phyloP scores from a whole-genome alignment of 176 grass and related monocot genomes.

The Avena atlantica region DNA sequence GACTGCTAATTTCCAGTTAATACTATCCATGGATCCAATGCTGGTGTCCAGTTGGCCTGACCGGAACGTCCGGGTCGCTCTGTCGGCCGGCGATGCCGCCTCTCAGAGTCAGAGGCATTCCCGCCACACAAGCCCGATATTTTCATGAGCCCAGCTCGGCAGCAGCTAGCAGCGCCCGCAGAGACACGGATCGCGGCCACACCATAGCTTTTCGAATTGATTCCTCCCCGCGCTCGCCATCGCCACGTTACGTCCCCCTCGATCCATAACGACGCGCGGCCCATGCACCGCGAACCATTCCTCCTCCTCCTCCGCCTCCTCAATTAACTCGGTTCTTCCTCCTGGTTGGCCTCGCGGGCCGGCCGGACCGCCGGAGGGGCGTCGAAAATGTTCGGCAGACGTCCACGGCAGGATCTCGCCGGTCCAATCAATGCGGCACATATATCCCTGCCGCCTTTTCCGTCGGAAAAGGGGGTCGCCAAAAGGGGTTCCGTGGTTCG shows the following conservation, averaged over 20 bases:
- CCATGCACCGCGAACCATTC: not conserved
- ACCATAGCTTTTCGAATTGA: not conserved
- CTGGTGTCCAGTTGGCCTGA: not conserved
- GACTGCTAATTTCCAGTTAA: not conserved
- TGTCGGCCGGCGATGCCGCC: not conserved
- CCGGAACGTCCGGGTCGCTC: not conserved
- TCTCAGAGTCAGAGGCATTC: not conserved
- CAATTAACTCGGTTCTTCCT: not conserved
- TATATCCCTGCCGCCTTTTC: not conserved
- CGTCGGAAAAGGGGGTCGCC: not conserved
- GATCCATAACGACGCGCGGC: not conserved
- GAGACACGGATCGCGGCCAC: not conserved
- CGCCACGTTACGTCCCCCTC: not conserved
- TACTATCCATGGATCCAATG: not conserved
- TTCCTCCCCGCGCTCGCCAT: not conserved
- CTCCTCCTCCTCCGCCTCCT: too few species aligned
- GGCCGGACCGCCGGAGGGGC: not conserved
- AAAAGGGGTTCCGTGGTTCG: not conserved
- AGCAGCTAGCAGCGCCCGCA: too few species aligned
- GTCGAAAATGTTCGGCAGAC: not conserved
- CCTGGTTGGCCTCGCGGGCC: too few species aligned
- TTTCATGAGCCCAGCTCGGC: not conserved
- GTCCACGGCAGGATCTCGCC: constrained; percentile 3
- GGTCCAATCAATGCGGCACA: not conserved
- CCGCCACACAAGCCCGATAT: not conserved